phyloP scores from a whole-genome alignment of 306 rosid genomes.

The Sicyos baderoa region DNA sequence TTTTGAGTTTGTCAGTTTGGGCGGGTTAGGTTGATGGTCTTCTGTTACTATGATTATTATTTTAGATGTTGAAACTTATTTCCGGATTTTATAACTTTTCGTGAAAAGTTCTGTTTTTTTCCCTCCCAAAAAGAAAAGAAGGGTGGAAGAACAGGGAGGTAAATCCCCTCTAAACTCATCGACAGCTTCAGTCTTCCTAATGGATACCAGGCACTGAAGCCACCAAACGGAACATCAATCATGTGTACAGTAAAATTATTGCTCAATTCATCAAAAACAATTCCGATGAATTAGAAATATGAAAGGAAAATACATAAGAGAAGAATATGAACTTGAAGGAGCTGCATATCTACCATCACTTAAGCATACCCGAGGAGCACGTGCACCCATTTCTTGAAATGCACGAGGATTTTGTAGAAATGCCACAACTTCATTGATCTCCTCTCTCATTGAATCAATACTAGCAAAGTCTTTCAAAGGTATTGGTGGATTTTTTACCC shows the following conservation, averaged over 20 bases:
- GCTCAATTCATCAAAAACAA: background rate
- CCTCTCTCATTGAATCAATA: slow-evolving; percentile 88
- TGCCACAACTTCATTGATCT: slow-evolving; percentile 85
- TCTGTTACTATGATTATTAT: background rate
- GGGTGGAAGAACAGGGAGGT: background rate
- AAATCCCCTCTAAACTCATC: background rate
- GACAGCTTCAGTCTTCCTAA: background rate
- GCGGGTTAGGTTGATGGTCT: background rate
- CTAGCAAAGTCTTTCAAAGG: slow-evolving; percentile 84
- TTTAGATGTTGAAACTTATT: background rate
- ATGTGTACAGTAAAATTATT: background rate
- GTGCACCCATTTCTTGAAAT: slow-evolving; percentile 93
- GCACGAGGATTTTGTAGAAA: slow-evolving; percentile 88
- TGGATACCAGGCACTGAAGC: background rate
- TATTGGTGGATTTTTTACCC: slow-evolving; percentile 95
- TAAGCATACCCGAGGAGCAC: slow-evolving; percentile 85
- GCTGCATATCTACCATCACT: background rate
- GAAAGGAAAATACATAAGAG: background rate
- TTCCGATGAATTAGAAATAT: background rate
- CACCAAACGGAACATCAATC: background rate
- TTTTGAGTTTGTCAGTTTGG: background rate
- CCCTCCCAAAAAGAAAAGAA: background rate
- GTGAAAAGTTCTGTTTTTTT: background rate
- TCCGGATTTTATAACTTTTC: background rate
- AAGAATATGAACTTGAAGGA: background rate